phyloP scores from a whole-genome alignment of 257 asterid species.

The Plantago ovata region DNA sequence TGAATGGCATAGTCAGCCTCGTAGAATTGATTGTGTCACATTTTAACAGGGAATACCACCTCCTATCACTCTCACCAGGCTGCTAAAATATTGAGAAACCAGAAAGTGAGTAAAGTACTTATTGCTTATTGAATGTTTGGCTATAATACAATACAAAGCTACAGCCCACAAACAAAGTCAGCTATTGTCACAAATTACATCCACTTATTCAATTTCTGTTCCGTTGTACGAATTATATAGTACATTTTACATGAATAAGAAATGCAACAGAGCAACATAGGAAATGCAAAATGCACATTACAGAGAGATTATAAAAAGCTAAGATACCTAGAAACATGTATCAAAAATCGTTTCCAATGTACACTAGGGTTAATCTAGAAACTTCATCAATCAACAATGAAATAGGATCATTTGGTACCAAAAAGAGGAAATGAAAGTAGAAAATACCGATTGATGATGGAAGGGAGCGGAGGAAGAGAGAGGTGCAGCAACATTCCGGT shows the following conservation, averaged over 20 bases:
- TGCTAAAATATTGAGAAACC: slow-evolving; percentile 19
- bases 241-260: background rate
- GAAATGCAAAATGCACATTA: too few relatives aligned
- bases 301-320: too few relatives aligned
- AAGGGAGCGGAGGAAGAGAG: slow-evolving; percentile 35
- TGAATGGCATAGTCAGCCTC: slow-evolving; percentile 27
- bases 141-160: background rate
- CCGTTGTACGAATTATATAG: too few relatives aligned
- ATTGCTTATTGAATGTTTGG: background rate
- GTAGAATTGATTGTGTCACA: slow-evolving; percentile 22
- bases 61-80: slow-evolving; percentile 35
- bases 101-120: background rate
- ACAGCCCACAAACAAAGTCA: background rate
- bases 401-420: too few relatives aligned
- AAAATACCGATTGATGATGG: slow-evolving; percentile 19
- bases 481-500: slow-evolving; percentile 41
- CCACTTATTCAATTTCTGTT: too few relatives aligned
- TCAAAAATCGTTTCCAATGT: too few relatives aligned
- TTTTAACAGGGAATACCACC: slow-evolving; percentile 50
- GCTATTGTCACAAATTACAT: too few relatives aligned
- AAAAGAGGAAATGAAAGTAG: background rate
- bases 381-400: too few relatives aligned
- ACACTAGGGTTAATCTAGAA: too few relatives aligned
- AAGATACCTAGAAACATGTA: too few relatives aligned
- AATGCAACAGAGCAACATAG: too few relatives aligned